Base-by-base conservation (phyloP, 1,284 basidiomycete genomes). In the Ceratobasidium sp. region DNA sequence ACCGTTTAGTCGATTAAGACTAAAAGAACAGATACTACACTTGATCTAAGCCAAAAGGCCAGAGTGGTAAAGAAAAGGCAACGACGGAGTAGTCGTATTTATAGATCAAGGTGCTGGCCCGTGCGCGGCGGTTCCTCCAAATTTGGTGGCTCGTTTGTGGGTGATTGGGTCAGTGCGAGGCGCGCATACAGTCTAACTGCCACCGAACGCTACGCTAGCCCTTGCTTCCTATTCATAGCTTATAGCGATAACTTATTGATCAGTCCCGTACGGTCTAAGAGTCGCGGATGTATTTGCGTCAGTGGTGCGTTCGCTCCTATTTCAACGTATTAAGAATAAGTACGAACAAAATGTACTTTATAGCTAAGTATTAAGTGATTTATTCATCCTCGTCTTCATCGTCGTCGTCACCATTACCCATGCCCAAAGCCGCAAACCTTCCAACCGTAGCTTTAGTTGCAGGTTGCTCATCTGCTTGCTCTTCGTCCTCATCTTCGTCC, bases 11-110 rank as follows among this genome's bases (percentile, higher is more conserved):
- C 70, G 73, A 75, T 75, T 75, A 75, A 75, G 73, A 75, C 73
- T 80, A 91, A 91, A 93, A 93, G 92, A 93, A 93, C 92, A 93
- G 92, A 93, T 94, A 94, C 94, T 94, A 95, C 93, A 95, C 93
- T 94, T 95, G 93, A 94, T 94, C 93, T 93, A 95, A 94, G 92
- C 93, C 93, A 93, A 94, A 93, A 92, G 94, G 93, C 92, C 94
- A 94, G 91, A 95, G 92, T 92, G 92, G 91, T 92, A 87, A 90
- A 81, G 88, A 87, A n/a, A 77, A 40, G 12, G 20, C 12, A 46
- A 57, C 50, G 28, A 52, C 44, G 2, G 48, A 17, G 17, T 38
- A 12, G 66, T 44, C 15, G 67, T 59, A 73, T 80, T 67, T 80
- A 77, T 77, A 74, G 20, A 13, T 7, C 10, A 23, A 26, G 33